phyloP scores from a whole-genome alignment of 768 basidiomycete genomes.

The Trichaptum fuscoviolaceum region DNA sequence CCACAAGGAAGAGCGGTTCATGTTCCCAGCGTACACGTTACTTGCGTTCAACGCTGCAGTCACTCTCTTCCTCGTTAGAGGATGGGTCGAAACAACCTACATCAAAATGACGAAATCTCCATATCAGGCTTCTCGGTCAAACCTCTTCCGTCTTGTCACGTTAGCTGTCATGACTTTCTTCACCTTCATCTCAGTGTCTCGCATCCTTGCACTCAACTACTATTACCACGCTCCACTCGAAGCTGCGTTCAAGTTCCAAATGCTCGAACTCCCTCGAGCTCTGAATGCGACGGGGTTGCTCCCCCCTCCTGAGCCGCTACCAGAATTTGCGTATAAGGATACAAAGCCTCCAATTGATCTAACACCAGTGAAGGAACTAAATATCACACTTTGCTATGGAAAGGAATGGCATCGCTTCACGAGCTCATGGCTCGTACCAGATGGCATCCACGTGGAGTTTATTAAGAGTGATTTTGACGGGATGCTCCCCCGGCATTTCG shows the following conservation, averaged over 20 bases:
- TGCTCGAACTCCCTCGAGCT: conserved; percentile 72
- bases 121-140: conserved; percentile 78
- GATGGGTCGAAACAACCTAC: conserved; percentile 78
- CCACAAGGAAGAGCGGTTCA: conserved; percentile 99
- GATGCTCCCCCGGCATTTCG: conserved; percentile 82
- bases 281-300: conserved; percentile 69
- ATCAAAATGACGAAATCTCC: conserved; percentile 76
- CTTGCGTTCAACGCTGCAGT: conserved; percentile 93
- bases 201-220: conserved; percentile 74
- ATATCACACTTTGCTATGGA: conserved; percentile 76
- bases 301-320: conserved; percentile 35
- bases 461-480: conserved; percentile 91
- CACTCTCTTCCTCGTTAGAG: conserved; percentile 77
- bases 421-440: conserved; percentile 82
- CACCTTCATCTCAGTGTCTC: conserved; percentile 66
- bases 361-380: conserved; percentile 59
- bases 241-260: conserved; percentile 65
- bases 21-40: conserved; percentile 90
- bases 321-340: conserved; percentile 30
- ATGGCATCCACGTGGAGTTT: conserved; percentile 77
- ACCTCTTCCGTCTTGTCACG: conserved; percentile 74
- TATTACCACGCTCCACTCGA: conserved; percentile 92
- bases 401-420: conserved; percentile 98
- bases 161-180: conserved; percentile 61
- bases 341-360: conserved; percentile 54